Evolutionary conservation across 2,329 filamentous ascomycete genomes (phyloP), one percentile per base, ranked within the genome.

Genomic region (Ceratocystis variospora): DNA sequence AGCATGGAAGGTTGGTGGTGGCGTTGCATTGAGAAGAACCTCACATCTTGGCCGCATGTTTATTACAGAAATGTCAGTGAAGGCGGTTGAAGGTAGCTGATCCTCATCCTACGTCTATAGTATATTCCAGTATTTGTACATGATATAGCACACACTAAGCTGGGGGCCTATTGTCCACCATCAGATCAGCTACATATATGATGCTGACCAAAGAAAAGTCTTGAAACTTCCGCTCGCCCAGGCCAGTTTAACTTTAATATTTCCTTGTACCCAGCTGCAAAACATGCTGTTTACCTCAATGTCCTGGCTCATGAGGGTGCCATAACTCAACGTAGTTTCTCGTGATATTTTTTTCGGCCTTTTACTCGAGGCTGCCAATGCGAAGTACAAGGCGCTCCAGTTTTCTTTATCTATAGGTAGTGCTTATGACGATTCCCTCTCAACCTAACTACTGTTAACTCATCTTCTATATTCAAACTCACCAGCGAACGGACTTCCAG

Each of bases 361-460:
- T 50, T 41, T 33, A 41, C 61, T 33, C 61, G 15, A 33, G 22
- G 12, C 37, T n/a, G 17, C 19, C 22, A 12, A 48, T 17, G 33
- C 33, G 25, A 19, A 61, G 37, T 25, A 44, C 37, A 48, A 48
- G 7, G 19, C 37, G 19, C 65, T 63, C 65, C 65, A 62, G 41
- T 66, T 62, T 66, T 66, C 53, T 57, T 66, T 46, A 37, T 66
- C n/a, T 62, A n/a, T 37, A 25, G 3, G 28, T 25, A 59, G 53
- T 31, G 25, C 33, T 50, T 53, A 10, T 25, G 25, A 53, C n/a
- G 55, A 59, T 59, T 17, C 28, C n/a, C 10, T 59, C 55, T 19
- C 33, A n/a, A 59, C 55, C 25, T 12, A 25, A 33, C 37, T 41
- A 4, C 37, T 41, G 33, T 37, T 12, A 37, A 37, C 33, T 37